These are phyloP conservation scores for Miscanthus lutarioriparius DNA, from an alignment of 176 grass and related monocot species.

Conservation along the genomic window DNA sequence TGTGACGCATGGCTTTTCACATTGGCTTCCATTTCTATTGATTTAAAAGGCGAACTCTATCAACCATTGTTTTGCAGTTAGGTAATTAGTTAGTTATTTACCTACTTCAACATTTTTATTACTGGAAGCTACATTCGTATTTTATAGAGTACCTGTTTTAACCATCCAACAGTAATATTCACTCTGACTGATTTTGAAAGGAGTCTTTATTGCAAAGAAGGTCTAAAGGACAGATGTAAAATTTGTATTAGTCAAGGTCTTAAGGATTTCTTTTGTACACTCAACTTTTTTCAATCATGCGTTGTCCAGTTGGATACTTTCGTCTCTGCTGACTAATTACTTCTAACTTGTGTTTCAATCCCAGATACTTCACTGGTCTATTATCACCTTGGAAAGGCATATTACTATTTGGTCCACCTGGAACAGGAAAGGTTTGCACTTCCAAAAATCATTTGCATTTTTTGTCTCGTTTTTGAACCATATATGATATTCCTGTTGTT, in stretches of 20 bases:
- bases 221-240: background rate
- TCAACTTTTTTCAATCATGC: background rate
- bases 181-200: background rate
- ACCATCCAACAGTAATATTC: background rate
- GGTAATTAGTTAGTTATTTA: background rate
- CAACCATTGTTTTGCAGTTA: no score
- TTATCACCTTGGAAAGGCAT: conserved; percentile 77
- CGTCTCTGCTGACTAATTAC: conserved; percentile 4
- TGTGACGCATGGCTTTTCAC: background rate
- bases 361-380: conserved; percentile 67
- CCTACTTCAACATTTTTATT: background rate
- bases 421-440: conserved; percentile 71
- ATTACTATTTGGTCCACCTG: conserved; percentile 69
- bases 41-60: no score
- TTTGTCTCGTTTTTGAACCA: background rate
- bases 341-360: background rate
- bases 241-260: background rate
- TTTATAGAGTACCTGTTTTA: background rate
- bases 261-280: background rate
- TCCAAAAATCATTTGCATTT: background rate
- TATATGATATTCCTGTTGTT: background rate
- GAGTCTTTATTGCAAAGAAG: background rate
- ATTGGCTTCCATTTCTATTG: background rate
- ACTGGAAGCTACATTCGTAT: background rate
- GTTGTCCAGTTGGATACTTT: conserved; percentile 1